Conservation (phyloP, 768 basidiomycete species). For the Agaricus subrufescens region DNA sequence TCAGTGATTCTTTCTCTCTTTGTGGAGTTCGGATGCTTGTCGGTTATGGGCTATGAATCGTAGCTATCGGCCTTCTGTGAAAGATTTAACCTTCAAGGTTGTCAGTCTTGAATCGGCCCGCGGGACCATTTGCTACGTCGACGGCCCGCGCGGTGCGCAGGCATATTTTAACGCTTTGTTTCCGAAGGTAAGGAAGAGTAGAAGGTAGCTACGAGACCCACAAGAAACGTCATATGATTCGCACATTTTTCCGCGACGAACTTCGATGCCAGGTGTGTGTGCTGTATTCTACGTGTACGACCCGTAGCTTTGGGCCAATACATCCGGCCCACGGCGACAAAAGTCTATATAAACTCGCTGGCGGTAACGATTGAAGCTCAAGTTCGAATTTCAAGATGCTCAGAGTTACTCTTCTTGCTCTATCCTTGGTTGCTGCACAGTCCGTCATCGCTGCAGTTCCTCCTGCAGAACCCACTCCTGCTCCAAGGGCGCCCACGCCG, state of each 20-base stretch:
- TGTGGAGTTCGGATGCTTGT: not conserved
- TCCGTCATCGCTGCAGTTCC: constrained; percentile 16
- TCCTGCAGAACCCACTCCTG: constrained; percentile 14
- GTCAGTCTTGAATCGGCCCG: not conserved
- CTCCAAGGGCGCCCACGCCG: not conserved
- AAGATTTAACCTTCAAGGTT: not conserved
- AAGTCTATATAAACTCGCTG: not conserved
- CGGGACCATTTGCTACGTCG: no score
- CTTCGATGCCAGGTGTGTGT: not conserved
- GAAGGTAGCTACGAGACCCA: not conserved
- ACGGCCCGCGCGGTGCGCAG: not conserved
- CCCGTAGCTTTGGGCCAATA: not conserved
- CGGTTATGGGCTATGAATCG: not conserved
- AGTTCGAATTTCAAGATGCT: not conserved
- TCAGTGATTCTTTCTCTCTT: not conserved
- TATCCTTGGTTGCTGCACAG: constrained; percentile 1
- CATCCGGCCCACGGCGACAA: not conserved
- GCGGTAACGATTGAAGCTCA: not conserved
- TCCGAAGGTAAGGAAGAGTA: not conserved
- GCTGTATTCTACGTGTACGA: not conserved
- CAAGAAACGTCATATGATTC: constrained; percentile 4
- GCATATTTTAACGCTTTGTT: no score
- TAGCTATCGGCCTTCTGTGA: not conserved
- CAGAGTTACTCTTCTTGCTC: not conserved
- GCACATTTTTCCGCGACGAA: constrained; percentile 1